phyloP scores from a whole-genome alignment of 495 filamentous ascomycete genomes.

The Trichoderma orchidacearum region DNA sequence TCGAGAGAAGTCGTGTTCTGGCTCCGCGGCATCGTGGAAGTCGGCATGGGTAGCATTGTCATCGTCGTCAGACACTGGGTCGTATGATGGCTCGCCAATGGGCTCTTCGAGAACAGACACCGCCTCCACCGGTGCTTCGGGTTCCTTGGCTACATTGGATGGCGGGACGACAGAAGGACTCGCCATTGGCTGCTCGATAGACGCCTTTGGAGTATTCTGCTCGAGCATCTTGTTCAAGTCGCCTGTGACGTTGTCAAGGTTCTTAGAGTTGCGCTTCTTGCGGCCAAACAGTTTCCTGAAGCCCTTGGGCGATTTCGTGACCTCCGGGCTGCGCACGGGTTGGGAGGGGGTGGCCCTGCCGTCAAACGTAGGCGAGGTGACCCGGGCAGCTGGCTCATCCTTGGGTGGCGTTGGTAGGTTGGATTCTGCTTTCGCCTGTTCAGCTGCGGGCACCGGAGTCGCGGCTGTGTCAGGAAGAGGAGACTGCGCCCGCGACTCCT shows the following conservation, averaged over 20 bases:
- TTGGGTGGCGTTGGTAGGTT: constrained; percentile 1
- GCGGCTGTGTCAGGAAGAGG: neutral
- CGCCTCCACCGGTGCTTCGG: constrained; percentile 1
- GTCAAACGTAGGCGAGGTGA: constrained; percentile 4
- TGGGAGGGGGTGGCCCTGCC: neutral
- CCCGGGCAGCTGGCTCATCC: constrained; percentile 2
- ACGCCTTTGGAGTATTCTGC: constrained; percentile 13
- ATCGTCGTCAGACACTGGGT: constrained; percentile 37
- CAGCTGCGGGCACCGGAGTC: neutral
- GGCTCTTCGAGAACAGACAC: constrained; percentile 10
- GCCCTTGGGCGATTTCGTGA: constrained; percentile 33
- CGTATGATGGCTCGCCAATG: constrained; percentile 24
- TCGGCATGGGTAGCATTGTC: constrained; percentile 42
- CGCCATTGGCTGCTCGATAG: constrained; percentile 5
- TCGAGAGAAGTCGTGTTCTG: constrained; percentile 59
- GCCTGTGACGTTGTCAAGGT: constrained; percentile 31
- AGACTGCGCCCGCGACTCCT: neutral
- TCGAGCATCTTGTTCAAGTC: constrained; percentile 21
- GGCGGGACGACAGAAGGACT: neutral
- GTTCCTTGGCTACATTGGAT: constrained; percentile 10
- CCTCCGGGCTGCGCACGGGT: constrained; percentile 12
- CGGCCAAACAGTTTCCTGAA: constrained; percentile 53
- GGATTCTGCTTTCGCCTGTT: neutral
- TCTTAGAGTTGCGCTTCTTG: constrained; percentile 36
- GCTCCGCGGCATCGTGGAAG: constrained; percentile 50